phyloP scores from a whole-genome alignment of 2,329 filamentous ascomycete genomes.

The Fusarium brevicatenulatum region DNA sequence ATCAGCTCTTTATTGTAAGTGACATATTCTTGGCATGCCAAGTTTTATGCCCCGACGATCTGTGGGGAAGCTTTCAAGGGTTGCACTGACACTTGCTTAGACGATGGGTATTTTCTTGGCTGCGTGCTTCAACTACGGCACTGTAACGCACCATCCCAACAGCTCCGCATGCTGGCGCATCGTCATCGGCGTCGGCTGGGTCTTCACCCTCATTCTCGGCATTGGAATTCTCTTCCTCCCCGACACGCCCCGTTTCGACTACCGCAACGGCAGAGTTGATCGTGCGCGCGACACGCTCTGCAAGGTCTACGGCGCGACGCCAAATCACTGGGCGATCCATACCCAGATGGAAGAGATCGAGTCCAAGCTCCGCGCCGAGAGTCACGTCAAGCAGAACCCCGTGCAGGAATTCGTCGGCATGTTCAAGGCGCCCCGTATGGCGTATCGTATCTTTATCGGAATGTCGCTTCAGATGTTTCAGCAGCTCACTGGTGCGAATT shows the following conservation, averaged over 20 bases:
- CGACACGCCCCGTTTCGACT: constrained; percentile 64
- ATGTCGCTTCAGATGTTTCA: constrained; percentile 72
- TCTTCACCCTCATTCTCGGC: constrained; percentile 61
- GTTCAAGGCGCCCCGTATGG: constrained; percentile 72
- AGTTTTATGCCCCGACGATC: not conserved
- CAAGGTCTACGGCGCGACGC: constrained; percentile 57
- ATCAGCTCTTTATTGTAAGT: constrained; percentile 74
- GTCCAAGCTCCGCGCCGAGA: constrained; percentile 62
- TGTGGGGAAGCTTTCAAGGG: not conserved
- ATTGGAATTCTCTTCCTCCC: constrained; percentile 61
- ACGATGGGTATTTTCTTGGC: constrained; percentile 69
- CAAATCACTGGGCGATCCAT: constrained; percentile 57
- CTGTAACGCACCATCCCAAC: constrained; percentile 55
- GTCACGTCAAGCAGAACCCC: constrained; percentile 51
- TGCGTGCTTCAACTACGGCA: constrained; percentile 71
- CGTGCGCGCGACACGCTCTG: constrained; percentile 60
- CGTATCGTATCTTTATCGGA: constrained; percentile 70
- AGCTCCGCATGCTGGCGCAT: constrained; percentile 69
- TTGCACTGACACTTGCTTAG: not conserved
- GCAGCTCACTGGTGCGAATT: constrained; percentile 75
- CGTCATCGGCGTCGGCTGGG: constrained; percentile 64
- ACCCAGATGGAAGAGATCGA: constrained; percentile 65
- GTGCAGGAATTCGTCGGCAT: constrained; percentile 64
- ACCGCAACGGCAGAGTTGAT: constrained; percentile 58
- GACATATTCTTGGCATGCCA: not conserved